phyloP scores from a whole-genome alignment of 192 early-diverging fungal species.

The Funneliformis mosseae region DNA sequence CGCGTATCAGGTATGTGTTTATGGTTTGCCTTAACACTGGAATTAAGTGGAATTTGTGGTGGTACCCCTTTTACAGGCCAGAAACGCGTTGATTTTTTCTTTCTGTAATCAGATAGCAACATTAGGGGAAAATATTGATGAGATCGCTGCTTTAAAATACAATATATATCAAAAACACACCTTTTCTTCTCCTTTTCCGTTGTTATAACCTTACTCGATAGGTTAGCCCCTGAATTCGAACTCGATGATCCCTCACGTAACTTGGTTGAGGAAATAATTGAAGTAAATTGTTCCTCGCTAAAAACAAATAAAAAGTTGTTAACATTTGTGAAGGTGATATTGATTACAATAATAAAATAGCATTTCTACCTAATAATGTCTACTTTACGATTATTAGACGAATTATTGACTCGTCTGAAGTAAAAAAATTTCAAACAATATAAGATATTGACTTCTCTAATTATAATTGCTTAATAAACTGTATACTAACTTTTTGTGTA shows the following conservation, averaged over 20 bases:
- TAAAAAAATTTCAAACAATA: background rate
- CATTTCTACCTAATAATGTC: conserved; percentile 5
- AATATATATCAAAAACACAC: background rate
- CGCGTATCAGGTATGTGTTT: conserved; percentile 58
- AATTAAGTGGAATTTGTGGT: background rate
- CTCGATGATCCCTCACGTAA: background rate
- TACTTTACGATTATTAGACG: background rate
- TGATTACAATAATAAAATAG: background rate
- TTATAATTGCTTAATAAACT: background rate
- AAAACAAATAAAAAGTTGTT: background rate
- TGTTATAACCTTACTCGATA: background rate
- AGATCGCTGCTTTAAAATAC: background rate
- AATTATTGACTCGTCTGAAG: background rate
- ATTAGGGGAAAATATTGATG: background rate
- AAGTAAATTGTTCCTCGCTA: conserved; percentile 8
- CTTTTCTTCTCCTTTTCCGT: background rate
- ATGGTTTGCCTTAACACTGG: conserved; percentile 23
- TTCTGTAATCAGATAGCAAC: conserved; percentile 27
- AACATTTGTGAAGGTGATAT: background rate
- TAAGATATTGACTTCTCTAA: background rate
- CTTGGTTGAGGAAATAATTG: background rate
- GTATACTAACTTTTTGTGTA: conserved; percentile 43
- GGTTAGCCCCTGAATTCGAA: background rate
- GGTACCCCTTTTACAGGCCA: conserved; percentile 49
- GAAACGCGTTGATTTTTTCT: conserved; percentile 54